phyloP scores from a whole-genome alignment of 2,329 filamentous ascomycete species.

The Talaromyces islandicus region DNA sequence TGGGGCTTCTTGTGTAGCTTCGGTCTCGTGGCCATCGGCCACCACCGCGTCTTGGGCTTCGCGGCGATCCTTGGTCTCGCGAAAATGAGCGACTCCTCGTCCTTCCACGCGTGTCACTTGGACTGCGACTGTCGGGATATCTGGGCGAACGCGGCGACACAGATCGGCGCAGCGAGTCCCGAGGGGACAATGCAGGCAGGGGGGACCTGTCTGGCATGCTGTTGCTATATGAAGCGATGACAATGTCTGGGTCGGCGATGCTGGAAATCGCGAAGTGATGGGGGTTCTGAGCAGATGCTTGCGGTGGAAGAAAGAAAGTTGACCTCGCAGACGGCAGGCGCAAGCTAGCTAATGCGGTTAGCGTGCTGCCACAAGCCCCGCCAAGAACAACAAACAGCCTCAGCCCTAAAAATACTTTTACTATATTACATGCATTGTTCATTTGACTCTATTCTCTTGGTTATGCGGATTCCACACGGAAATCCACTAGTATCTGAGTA shows the following conservation, averaged over 20 bases:
- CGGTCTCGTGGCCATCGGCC: constrained; percentile 32
- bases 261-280: neutral
- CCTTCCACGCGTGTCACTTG: constrained; percentile 19
- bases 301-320: neutral
- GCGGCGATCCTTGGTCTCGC: constrained; percentile 22
- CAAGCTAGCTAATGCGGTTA: neutral
- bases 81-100: constrained; percentile 24
- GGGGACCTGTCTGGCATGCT: constrained; percentile 14
- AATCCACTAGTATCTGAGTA: no score
- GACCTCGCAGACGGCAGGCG: neutral
- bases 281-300: neutral
- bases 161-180: constrained; percentile 25
- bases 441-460: neutral
- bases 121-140: constrained; percentile 24
- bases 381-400: neutral
- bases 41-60: constrained; percentile 36
- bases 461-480: no score
- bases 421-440: neutral
- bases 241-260: neutral
- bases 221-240: neutral
- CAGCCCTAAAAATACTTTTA: neutral
- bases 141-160: constrained; percentile 28
- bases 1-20: constrained; percentile 31
- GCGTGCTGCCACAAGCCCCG: neutral
- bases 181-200: constrained; percentile 10